Base-by-base conservation (phyloP, 1,284 basidiomycete species). In the Irpex lacteus region DNA sequence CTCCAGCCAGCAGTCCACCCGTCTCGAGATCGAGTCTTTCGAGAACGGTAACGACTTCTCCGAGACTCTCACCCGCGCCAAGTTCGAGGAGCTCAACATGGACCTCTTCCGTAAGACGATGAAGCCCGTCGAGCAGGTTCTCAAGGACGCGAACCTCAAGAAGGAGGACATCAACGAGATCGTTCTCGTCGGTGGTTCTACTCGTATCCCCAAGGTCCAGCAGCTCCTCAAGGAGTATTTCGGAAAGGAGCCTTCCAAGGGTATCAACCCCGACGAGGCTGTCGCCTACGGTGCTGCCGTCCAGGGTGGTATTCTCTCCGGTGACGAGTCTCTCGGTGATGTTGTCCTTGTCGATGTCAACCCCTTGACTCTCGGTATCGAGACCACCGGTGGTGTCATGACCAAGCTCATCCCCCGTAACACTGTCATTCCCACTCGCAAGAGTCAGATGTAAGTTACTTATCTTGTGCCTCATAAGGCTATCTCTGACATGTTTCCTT, bases 21-120 rank as follows among this genome's bases (percentile, higher is more conserved):
- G 85, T 75, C 82, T 92, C 71, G 90, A 92, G 74, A 90, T 92
- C 69, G 90, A 92, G 76, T 81, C 85, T 19, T 98, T 99, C 81
- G 97, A 97, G 80, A 88, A 85, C 72, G 97, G 97, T 72, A 95
- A 98, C 74, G 97, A 99, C 82, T 95, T 98, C 75, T 94, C 95
- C 47, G 96, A 98, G 85, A 95, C 95, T 13, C 87, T 98, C 53
- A 98, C 97, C 66, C 90, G 96, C 66, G 96, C 97, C 82, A 98
- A 98, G 82, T 98, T 99, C 76, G 97, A 98, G 80, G 96, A 98
- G 80, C 85, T 98, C 72, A 98, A 98, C 89, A 92, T 98, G 83
- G 96, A 99, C 74, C 89, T 98, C 60, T 98, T 99, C 93, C 88
- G 95, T 74, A 96, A 96, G 88, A 98, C 97, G 54, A 95, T 98